phyloP scores from a whole-genome alignment of 1,284 basidiomycete genomes.

The Sporisorium exsertum region DNA sequence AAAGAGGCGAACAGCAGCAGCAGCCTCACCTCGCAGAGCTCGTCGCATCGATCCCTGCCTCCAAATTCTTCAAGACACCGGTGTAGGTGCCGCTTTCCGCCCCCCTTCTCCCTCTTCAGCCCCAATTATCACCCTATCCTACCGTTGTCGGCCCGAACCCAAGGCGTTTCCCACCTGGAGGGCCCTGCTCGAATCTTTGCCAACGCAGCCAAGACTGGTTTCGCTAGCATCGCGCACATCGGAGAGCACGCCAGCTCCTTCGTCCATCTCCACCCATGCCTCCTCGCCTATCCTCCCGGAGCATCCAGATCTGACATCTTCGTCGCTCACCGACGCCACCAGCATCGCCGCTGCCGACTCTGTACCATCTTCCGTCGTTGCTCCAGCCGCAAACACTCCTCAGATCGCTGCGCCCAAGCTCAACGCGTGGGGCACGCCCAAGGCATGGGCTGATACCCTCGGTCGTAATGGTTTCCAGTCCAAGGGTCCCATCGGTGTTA shows the following conservation, averaged over 20 bases:
- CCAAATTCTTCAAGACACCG: slow-evolving; percentile 18
- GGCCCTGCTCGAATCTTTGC: slow-evolving; percentile 27
- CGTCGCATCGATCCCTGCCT: slow-evolving; percentile 18
- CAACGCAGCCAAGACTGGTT: slow-evolving; percentile 7
- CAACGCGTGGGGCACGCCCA: slow-evolving; percentile 43
- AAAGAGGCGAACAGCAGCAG: slow-evolving; percentile 16
- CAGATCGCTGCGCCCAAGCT: slow-evolving; percentile 26
- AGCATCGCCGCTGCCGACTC: slow-evolving; percentile 32
- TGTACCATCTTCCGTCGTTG: slow-evolving; percentile 13
- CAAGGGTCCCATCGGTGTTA: slow-evolving; percentile 41
- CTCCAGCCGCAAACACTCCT: slow-evolving; percentile 20
- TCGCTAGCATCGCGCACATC: slow-evolving; percentile 15
- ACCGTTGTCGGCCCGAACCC: slow-evolving; percentile 36
- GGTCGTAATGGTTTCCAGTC: slow-evolving; percentile 25
- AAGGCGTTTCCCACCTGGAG: slow-evolving; percentile 29
- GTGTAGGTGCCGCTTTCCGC: slow-evolving; percentile 30
- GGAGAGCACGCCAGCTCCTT: slow-evolving; percentile 34
- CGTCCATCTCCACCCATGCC: slow-evolving; percentile 39
- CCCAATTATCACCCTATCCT: slow-evolving; percentile 51
- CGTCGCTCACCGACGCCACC: slow-evolving; percentile 46
- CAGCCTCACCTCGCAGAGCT: slow-evolving; percentile 4
- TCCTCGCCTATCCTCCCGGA: slow-evolving; percentile 39
- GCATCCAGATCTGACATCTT: slow-evolving; percentile 38
- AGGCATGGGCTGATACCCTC: slow-evolving; percentile 45
- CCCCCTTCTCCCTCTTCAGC: slow-evolving; percentile 45